Conservation (phyloP, 495 filamentous ascomycete species). For the Annulohypoxylon maeteangense region DNA sequence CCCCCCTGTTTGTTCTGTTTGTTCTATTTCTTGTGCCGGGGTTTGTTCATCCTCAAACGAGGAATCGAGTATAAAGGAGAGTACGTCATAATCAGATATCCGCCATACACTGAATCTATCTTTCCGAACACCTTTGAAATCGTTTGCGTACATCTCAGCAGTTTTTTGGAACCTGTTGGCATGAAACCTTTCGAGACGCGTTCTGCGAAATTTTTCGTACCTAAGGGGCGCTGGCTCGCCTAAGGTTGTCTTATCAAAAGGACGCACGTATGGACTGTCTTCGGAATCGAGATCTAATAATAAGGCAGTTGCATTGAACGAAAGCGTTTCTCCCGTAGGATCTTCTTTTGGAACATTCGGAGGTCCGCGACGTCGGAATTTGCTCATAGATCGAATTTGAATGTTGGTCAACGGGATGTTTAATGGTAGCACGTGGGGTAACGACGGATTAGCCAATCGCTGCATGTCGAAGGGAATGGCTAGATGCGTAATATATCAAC, state of each 20-base stretch:
- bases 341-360: too few relatives aligned
- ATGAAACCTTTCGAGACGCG: background rate
- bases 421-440: conserved; percentile 12
- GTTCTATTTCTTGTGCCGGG: background rate
- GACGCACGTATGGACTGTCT: conserved; percentile 36
- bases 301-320: conserved; percentile 30
- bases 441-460: conserved; percentile 6
- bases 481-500: conserved; percentile 12
- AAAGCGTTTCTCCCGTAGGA: background rate
- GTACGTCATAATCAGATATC: conserved; percentile 45
- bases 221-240: background rate
- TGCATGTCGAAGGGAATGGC: conserved; percentile 29
- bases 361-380: background rate
- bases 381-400: conserved; percentile 10
- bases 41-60: background rate
- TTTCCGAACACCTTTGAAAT: background rate
- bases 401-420: conserved; percentile 12
- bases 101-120: conserved; percentile 31
- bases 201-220: too few relatives aligned
- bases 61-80: conserved; percentile 39
- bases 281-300: conserved; percentile 48
- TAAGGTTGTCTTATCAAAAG: conserved; percentile 25
- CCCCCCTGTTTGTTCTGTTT: background rate
- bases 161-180: conserved; percentile 34
- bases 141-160: conserved; percentile 9